Percentiles rank a stretch among this genome's conserved stretches.
Evolutionary conservation across 805 yeast species (phyloP).

Genomic region (Candida wancherniae): DNA sequence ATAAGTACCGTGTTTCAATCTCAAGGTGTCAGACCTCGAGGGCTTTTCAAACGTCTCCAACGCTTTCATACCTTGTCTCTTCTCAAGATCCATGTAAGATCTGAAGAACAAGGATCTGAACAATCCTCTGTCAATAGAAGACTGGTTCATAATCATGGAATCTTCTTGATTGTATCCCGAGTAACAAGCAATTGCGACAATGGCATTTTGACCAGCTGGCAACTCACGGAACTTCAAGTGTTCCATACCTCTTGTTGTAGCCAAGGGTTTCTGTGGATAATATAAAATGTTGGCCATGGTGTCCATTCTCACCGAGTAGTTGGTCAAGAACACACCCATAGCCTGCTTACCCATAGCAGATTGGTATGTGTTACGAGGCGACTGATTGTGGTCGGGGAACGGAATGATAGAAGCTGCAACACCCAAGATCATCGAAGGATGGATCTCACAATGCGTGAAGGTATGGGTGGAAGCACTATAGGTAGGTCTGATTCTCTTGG

Average conservation of each 20-base stretch:
- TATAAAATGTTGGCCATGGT: conserved; percentile 98
- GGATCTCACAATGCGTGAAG: conserved; percentile 98
- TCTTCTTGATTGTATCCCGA: conserved; percentile 99
- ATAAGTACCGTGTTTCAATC: conserved; percentile 96
- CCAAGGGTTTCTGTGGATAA: conserved; percentile 97
- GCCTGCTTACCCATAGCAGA: conserved; percentile 99
- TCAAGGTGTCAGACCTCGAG: conserved; percentile 85
- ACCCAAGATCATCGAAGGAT: conserved; percentile 97
- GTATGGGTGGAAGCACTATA: conserved; percentile 57
- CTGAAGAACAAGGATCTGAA: conserved; percentile 95
- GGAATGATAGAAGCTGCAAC: conserved; percentile 99
- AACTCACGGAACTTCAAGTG: conserved; percentile 93
- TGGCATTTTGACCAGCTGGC: conserved; percentile 98
- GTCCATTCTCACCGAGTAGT: conserved; percentile 96
- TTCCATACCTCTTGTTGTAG: conserved; percentile 98
- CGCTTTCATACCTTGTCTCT: conserved; percentile 96
- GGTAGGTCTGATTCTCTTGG: conserved; percentile 77
- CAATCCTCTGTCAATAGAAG: conserved; percentile 93
- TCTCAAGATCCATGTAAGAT: conserved; percentile 97
- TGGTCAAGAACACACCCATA: conserved; percentile 97
- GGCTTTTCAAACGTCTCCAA: conserved; percentile 98
- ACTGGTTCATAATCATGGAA: conserved; percentile 99
- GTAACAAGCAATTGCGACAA: conserved; percentile 97
- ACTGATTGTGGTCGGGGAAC: conserved; percentile 99
- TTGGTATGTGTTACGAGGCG: conserved; percentile 98